These are phyloP conservation scores for Pseudogymnoascus pannorum DNA, from an alignment of 2,329 filamentous ascomycete genomes.

Conservation along the genomic window DNA sequence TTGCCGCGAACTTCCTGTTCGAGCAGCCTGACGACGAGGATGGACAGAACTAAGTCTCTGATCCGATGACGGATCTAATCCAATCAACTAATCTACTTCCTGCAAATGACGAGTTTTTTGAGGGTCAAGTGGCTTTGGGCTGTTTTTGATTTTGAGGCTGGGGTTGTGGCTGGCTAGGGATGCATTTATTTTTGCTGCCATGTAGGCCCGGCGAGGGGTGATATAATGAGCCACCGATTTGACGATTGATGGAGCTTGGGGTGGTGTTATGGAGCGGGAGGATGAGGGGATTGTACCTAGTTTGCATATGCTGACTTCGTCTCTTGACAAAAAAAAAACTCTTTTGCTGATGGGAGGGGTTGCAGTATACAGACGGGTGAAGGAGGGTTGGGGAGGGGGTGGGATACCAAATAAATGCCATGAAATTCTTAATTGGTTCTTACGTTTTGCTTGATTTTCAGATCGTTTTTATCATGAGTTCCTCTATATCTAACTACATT, in stretches of 20 bases:
- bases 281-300: conserved; percentile 4
- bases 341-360: not conserved
- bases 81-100: not conserved
- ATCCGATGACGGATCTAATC: not conserved
- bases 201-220: not conserved
- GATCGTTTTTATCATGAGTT: not conserved
- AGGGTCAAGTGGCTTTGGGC: not conserved
- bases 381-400: not conserved
- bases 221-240: conserved; percentile 7
- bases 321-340: not conserved
- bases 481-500: not conserved
- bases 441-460: not conserved
- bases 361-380: not conserved
- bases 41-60: conserved; percentile 36
- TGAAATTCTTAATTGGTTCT: not conserved
- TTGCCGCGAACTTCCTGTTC: conserved; percentile 96
- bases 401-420: conserved; percentile 4
- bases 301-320: not conserved
- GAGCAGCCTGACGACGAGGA: conserved; percentile 89
- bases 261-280: not conserved
- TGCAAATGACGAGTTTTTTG: not conserved
- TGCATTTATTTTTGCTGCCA: not conserved
- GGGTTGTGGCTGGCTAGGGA: not conserved
- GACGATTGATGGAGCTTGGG: not conserved
- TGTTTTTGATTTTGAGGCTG: not conserved